Evolutionary conservation across 768 basidiomycete species (phyloP).

Genomic region (Pleurotus tuber-regium): DNA sequence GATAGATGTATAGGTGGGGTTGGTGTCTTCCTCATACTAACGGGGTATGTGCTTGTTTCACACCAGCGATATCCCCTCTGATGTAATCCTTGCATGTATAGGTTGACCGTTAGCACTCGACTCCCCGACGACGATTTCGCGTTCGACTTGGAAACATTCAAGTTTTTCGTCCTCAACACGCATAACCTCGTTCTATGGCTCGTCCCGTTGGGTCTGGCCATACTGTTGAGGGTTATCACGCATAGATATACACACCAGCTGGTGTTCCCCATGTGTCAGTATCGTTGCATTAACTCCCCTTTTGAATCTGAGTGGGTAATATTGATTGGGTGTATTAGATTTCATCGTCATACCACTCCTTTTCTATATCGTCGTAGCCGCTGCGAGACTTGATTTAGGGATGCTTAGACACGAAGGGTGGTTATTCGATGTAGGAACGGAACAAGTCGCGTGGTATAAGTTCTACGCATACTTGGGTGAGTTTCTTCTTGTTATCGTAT

Average conservation of each 20-base stretch:
- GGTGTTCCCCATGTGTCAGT: constrained; percentile 84
- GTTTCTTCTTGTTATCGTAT: constrained; percentile 16
- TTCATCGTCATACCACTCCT: constrained; percentile 76
- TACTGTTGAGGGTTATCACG: constrained; percentile 78
- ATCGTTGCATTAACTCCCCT: background rate
- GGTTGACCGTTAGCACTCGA: constrained; percentile 82
- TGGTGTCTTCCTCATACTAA: constrained; percentile 87
- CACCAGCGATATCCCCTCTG: too few relatives aligned
- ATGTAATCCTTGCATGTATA: constrained; percentile 26
- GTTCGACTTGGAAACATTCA: constrained; percentile 62
- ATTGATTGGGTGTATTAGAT: too few relatives aligned
- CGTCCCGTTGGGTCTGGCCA: constrained; percentile 73
- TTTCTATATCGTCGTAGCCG: constrained; percentile 80
- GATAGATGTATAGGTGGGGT: constrained; percentile 87
- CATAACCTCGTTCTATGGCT: constrained; percentile 77
- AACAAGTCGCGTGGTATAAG: constrained; percentile 61
- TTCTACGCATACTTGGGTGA: constrained; percentile 81
- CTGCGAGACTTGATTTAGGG: constrained; percentile 57
- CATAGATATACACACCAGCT: constrained; percentile 81
- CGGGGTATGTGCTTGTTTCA: constrained; percentile 53
- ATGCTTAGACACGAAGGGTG: constrained; percentile 68
- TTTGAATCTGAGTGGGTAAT: too few relatives aligned
- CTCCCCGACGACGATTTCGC: constrained; percentile 77
- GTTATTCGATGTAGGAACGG: constrained; percentile 72
- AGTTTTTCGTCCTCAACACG: constrained; percentile 60